Evolutionary conservation across 805 yeast genomes (phyloP).

Genomic region (Candida tibetensis): DNA sequence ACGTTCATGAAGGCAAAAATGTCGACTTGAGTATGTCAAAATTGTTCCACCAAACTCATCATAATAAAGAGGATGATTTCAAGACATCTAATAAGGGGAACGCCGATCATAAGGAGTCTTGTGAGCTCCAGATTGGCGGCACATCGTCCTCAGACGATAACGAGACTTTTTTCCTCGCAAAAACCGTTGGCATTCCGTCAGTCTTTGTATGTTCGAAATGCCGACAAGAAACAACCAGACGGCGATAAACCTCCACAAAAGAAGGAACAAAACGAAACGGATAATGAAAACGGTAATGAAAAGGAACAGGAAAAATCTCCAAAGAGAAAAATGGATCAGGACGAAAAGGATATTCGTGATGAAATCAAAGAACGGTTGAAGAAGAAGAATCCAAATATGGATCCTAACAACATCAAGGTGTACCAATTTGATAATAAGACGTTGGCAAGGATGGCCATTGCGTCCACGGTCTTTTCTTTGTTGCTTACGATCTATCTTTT

Average conservation of each 20-base stretch:
- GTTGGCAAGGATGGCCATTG: slow-evolving; percentile 8
- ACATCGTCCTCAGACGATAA: neutral
- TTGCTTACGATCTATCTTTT: slow-evolving; percentile 19
- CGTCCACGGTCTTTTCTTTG: slow-evolving; percentile 18
- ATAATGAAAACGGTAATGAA: slow-evolving; percentile 6
- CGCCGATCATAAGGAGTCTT: neutral
- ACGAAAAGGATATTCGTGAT: slow-evolving; percentile 34
- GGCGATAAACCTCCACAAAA: neutral
- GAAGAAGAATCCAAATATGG: slow-evolving; percentile 26
- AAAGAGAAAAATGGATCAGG: slow-evolving; percentile 16
- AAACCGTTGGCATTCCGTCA: neutral
- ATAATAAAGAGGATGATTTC: neutral
- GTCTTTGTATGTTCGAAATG: neutral
- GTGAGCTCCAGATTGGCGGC: neutral
- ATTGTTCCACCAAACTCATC: neutral
- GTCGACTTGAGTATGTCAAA: neutral
- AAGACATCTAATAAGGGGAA: slow-evolving; percentile 1
- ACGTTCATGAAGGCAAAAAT: neutral
- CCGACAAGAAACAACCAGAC: neutral
- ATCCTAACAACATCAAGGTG: slow-evolving; percentile 31
- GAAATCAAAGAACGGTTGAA: slow-evolving; percentile 31
- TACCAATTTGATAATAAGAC: slow-evolving; percentile 18
- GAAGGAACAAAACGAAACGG: slow-evolving; percentile 10
- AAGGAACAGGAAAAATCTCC: slow-evolving; percentile 8
- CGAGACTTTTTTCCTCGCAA: slow-evolving; percentile 1